Base-by-base conservation (phyloP, 345 rosid genomes). In the Citrus unshiu region DNA sequence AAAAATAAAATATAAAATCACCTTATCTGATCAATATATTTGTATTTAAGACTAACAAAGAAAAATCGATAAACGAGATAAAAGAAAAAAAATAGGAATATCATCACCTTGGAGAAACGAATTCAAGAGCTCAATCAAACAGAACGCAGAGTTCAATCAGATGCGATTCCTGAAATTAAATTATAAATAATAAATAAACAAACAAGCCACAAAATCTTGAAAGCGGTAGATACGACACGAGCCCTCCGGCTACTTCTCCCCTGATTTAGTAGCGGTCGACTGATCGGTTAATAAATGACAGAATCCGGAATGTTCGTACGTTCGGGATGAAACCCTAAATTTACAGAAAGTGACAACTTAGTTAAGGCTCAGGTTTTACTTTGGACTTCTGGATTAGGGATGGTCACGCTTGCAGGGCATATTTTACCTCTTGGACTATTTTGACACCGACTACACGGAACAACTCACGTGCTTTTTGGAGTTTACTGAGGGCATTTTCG, bases 81-180 rank as follows among this genome's bases (percentile, higher is more conserved):
- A 43, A 72, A 72, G 24, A 56, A 25, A 18, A 56, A 16, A 32
- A 56, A 57, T 43, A 14, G 9, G 16, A 37, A 40, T 24, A 68
- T 60, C 57, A 68, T 60, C 57, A 61, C 68, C 68, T 61, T 60
- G 58, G 8, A 19, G 4, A 56, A 22, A 24, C 6, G n/a, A 54
- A 10, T 46, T 13, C 51, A 46, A 12, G 51, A 4, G 5, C 34
- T 61, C 4, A 34, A 72, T 1, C 64, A 40, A 57, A 59, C 7
- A 75, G 30, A 75, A 14, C 37, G 77, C 37, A 37, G 57, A 61
- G 30, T 61, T 64, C 18, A 75, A 49, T 64, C 78, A 22, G 65
- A 63, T 49, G 14, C 62, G 24, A 65, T 19, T 18, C 60, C 57
- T 4, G 22, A 61, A 63, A 75, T 21, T 62, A 29, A 18, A 71